These are phyloP conservation scores for Sordaria brevicollis DNA, from an alignment of 495 filamentous ascomycete species.

Conservation along the genomic window DNA sequence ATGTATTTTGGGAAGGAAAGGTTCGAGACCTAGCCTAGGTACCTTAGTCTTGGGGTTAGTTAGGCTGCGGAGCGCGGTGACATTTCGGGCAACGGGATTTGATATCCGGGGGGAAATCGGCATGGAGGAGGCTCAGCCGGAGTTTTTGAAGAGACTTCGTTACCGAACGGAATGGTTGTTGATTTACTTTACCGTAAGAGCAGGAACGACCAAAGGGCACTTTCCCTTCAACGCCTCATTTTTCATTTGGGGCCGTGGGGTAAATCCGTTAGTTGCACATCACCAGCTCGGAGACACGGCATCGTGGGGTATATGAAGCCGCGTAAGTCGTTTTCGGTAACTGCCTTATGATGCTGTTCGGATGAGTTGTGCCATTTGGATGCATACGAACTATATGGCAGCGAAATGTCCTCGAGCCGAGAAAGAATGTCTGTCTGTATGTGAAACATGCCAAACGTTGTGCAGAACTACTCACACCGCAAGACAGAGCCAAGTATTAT, in stretches of 20 bases:
- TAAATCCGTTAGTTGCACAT: not conserved
- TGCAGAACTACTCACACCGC: not conserved
- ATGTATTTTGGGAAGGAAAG: not conserved
- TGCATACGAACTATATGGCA: not conserved
- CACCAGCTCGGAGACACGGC: not conserved
- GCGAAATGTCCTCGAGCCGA: not conserved
- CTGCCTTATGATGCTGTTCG: too few species aligned
- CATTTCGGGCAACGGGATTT: not conserved
- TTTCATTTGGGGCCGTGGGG: not conserved
- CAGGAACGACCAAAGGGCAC: not conserved
- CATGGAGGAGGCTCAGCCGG: not conserved
- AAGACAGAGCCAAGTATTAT: not conserved
- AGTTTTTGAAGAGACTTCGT: not conserved
- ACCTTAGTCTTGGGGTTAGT: not conserved
- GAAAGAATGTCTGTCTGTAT: not conserved
- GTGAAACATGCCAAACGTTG: not conserved
- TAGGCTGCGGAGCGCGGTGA: not conserved
- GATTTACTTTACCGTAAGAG: not conserved
- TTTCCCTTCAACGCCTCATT: not conserved
- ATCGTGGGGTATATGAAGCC: not conserved
- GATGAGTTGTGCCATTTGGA: not conserved
- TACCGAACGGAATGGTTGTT: not conserved
- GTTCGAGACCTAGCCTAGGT: not conserved
- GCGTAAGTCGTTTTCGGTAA: not conserved
- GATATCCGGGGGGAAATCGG: not conserved